Conservation (phyloP, 352 stramenopile species). For the Phytophthora pisi region DNA sequence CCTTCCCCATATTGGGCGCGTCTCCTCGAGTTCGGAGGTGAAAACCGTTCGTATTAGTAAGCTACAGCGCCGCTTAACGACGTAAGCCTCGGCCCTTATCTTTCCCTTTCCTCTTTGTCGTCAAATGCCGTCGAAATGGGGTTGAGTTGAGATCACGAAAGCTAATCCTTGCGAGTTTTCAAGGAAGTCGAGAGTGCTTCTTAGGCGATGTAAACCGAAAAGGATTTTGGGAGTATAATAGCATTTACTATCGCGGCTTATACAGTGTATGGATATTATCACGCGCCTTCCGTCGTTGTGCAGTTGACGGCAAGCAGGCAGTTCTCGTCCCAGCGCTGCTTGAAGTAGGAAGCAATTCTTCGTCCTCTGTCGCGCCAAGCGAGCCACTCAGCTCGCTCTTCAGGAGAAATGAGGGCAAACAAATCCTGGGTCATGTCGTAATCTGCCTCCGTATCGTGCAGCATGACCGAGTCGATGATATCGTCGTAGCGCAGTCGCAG, state of each 20-base stretch:
- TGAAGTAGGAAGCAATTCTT: conserved; percentile 48
- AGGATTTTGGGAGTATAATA: neutral
- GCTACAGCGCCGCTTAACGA: too few relatives aligned
- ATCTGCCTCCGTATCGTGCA: conserved; percentile 52
- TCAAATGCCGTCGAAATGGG: too few relatives aligned
- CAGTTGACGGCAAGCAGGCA: conserved; percentile 30
- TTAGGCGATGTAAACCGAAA: too few relatives aligned
- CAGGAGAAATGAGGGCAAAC: conserved; percentile 28
- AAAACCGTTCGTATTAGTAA: neutral
- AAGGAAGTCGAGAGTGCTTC: too few relatives aligned
- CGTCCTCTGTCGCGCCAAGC: conserved; percentile 35
- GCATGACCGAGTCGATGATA: conserved; percentile 41
- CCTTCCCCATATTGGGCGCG: conserved; percentile 49
- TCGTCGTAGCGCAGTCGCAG: conserved; percentile 47
- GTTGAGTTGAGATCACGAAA: neutral
- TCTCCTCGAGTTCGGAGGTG: conserved; percentile 1
- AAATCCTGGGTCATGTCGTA: conserved; percentile 43
- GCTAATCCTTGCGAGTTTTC: too few relatives aligned
- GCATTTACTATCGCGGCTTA: neutral
- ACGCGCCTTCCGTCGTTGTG: neutral
- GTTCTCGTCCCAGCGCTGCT: conserved; percentile 46
- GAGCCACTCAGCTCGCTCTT: conserved; percentile 29
- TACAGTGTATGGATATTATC: too few relatives aligned
- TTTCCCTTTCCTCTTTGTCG: too few relatives aligned
- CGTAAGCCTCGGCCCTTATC: too few relatives aligned